Percentiles rank a stretch among this genome's conserved stretches.
These are phyloP conservation scores for Rhodotorula babjevae DNA, from an alignment of 768 basidiomycete species.

Conservation along the genomic window DNA sequence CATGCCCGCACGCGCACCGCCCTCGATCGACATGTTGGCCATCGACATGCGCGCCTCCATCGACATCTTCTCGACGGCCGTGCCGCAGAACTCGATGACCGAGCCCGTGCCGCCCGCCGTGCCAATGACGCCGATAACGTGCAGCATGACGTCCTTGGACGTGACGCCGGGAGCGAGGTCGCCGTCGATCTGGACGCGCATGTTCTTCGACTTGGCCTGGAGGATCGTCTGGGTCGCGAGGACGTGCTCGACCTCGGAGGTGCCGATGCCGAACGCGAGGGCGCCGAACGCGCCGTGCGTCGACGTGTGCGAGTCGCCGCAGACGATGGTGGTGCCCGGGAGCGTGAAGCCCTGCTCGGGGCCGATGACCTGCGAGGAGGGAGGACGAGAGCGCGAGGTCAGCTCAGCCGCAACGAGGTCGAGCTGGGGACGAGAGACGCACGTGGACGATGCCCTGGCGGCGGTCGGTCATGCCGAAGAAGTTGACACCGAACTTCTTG, in stretches of 20 bases:
- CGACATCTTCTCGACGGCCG: conserved; percentile 46
- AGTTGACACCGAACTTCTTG: conserved; percentile 83
- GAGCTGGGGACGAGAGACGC: neutral
- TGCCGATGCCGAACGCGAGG: conserved; percentile 87
- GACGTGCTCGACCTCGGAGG: conserved; percentile 90
- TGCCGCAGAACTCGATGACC: conserved; percentile 87
- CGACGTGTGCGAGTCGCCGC: conserved; percentile 89
- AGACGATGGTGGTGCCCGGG: conserved; percentile 58
- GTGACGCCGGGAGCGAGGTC: conserved; percentile 72
- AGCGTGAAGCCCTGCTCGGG: conserved; percentile 88
- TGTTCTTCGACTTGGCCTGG: conserved; percentile 84
- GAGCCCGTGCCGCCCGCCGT: conserved; percentile 90
- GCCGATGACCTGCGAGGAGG: conserved; percentile 83
- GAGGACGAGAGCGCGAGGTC: conserved; percentile 49
- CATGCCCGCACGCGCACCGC: conserved; percentile 84
- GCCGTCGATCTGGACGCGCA: conserved; percentile 84
- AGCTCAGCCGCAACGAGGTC: neutral
- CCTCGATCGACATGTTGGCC: conserved; percentile 95
- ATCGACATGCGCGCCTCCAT: conserved; percentile 72
- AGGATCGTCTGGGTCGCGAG: conserved; percentile 84
- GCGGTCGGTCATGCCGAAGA: conserved; percentile 83
- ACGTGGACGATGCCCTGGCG: conserved; percentile 60
- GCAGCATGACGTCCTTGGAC: conserved; percentile 83
- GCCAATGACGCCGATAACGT: conserved; percentile 84
- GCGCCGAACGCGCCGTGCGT: conserved; percentile 92